phyloP scores from a whole-genome alignment of 163 green algal genomes.

The Trebouxiophyceae sp. region DNA sequence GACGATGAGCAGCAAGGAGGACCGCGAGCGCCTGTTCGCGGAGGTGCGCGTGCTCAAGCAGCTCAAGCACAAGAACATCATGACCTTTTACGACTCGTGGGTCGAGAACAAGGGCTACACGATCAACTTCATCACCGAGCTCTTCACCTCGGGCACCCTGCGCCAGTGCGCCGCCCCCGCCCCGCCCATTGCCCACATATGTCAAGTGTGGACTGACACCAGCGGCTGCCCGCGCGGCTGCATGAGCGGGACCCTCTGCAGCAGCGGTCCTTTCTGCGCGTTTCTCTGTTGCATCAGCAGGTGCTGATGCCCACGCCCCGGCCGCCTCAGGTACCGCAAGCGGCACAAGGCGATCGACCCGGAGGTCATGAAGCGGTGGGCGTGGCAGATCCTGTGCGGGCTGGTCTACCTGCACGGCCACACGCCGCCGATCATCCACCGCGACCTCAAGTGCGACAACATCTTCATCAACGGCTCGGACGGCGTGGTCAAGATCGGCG shows the following conservation, averaged over 20 bases:
- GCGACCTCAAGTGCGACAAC: slow-evolving; percentile 88
- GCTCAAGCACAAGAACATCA: slow-evolving; percentile 98
- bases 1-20: slow-evolving; percentile 50
- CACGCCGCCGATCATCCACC: slow-evolving; percentile 97
- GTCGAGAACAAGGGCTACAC: slow-evolving; percentile 77
- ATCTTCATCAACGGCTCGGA: slow-evolving; percentile 73
- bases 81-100: slow-evolving; percentile 96
- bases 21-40: slow-evolving; percentile 83
- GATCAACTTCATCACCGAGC: slow-evolving; percentile 99
- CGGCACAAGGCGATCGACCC: slow-evolving; percentile 91
- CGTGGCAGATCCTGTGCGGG: slow-evolving; percentile 94
- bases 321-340: slow-evolving; percentile 85
- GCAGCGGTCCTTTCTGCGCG: too few relatives aligned
- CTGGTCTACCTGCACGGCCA: slow-evolving; percentile 98
- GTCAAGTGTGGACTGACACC: too few relatives aligned
- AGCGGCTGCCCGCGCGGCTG: too few relatives aligned
- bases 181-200: background rate
- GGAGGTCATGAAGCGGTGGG: slow-evolving; percentile 96
- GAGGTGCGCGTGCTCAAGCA: slow-evolving; percentile 97
- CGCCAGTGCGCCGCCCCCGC: slow-evolving; percentile 70
- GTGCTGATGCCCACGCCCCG: too few relatives aligned
- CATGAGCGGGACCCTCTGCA: too few relatives aligned
- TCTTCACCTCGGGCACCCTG: slow-evolving; percentile 97
- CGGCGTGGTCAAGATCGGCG: slow-evolving; percentile 86
- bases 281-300: too few relatives aligned